A percentile compares a stretch with the other conserved stretches of the same genome.
Conservation (phyloP, 169 alveolate genomes). For the Hepatocystis sp. region DNA sequence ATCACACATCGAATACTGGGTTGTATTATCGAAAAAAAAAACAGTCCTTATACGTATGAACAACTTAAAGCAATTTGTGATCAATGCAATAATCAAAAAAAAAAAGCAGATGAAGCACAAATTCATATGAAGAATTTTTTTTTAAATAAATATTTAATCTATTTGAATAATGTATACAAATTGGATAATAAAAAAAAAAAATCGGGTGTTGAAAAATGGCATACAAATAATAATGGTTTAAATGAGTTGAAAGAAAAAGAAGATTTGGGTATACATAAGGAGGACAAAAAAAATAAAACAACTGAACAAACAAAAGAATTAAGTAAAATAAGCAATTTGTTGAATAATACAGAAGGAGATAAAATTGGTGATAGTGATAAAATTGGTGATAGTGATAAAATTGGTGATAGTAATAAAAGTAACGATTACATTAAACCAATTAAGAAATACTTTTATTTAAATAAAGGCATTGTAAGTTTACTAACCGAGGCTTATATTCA, state of each 20-base stretch:
- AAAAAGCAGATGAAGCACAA: slow-evolving; percentile 87
- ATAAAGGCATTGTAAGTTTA: slow-evolving; percentile 22
- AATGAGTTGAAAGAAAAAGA: not conserved
- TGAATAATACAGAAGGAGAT: too few relatives aligned
- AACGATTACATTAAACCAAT: slow-evolving; percentile 12
- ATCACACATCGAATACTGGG: slow-evolving; percentile 95
- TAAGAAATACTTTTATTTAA: slow-evolving; percentile 38
- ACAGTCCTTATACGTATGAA: slow-evolving; percentile 45
- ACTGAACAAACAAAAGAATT: not conserved
- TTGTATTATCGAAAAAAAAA: slow-evolving; percentile 27
- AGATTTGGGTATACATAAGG: not conserved
- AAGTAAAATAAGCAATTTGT: too few relatives aligned
- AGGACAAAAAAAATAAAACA: not conserved
- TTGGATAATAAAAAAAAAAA: slow-evolving; percentile 13
- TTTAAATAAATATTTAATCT: slow-evolving; percentile 82
- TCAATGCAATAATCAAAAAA: slow-evolving; percentile 86
- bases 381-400: not conserved
- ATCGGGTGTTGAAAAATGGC: too few relatives aligned
- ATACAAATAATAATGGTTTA: too few relatives aligned
- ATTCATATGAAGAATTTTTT: slow-evolving; percentile 82
- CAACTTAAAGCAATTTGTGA: slow-evolving; percentile 78
- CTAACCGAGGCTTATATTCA: slow-evolving; percentile 61
- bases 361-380: too few relatives aligned
- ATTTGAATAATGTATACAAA: slow-evolving; percentile 24
- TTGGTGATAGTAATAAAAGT: not conserved